Conservation (phyloP, 306 rosid species). For the Gillenia trifoliata region DNA sequence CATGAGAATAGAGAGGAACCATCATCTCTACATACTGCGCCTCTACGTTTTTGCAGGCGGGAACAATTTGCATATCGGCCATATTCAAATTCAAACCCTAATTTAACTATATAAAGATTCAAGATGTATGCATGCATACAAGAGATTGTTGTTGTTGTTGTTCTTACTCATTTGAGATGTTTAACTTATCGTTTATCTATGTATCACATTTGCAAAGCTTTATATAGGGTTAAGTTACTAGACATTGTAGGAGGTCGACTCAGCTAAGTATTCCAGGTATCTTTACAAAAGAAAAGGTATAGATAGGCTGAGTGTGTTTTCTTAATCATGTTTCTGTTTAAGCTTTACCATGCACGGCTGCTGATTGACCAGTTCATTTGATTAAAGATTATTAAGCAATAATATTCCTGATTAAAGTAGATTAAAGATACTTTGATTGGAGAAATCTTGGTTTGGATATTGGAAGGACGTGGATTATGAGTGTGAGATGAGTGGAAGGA, state of each 20-base stretch:
- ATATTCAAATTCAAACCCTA: conserved; percentile 10
- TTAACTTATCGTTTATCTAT: background rate
- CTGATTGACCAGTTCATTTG: background rate
- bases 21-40: conserved; percentile 87
- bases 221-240: conserved; percentile 17
- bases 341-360: conserved; percentile 1
- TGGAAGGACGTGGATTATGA: conserved; percentile 26
- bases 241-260: conserved; percentile 2
- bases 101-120: background rate
- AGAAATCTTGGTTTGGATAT: conserved; percentile 7
- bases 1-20: conserved; percentile 85
- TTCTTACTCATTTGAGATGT: background rate
- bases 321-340: background rate
- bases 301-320: background rate
- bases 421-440: conserved; percentile 24
- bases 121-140: background rate
- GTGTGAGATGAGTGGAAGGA: conserved; percentile 36
- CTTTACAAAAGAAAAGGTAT: background rate
- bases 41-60: conserved; percentile 58
- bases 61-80: conserved; percentile 72
- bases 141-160: background rate
- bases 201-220: conserved; percentile 19
- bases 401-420: conserved; percentile 1
- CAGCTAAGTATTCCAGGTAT: conserved; percentile 20
- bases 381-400: background rate